These are phyloP conservation scores for Populus euphratica DNA, from an alignment of 345 rosid species.

Conservation along the genomic window DNA sequence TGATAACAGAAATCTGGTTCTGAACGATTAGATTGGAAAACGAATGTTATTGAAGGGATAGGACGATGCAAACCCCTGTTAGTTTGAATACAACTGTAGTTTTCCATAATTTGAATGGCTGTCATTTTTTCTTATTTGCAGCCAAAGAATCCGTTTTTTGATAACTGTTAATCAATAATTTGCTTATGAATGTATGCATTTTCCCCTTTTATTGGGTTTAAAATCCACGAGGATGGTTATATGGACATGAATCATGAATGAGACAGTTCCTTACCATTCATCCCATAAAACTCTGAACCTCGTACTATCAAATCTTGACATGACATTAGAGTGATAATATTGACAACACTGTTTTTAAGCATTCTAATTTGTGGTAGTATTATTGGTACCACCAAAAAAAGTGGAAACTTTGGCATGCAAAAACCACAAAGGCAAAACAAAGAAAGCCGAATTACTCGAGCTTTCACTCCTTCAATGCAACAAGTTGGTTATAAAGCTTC, in stretches of 20 bases:
- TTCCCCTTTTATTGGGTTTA: not conserved
- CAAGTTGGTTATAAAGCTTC: not conserved
- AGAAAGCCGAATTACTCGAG: conserved; percentile 10
- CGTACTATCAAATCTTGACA: not conserved
- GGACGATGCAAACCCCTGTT: not conserved
- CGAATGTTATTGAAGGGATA: not conserved
- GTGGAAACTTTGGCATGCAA: conserved; percentile 22
- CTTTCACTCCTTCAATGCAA: not conserved
- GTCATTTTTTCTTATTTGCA: not conserved
- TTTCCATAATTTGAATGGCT: not conserved
- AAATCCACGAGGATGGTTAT: not conserved
- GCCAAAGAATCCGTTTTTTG: too few species aligned
- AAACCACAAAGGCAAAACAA: conserved; percentile 33
- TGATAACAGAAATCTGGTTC: too few species aligned
- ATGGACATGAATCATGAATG: too few species aligned
- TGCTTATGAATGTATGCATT: not conserved
- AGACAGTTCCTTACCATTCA: not conserved
- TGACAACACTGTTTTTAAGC: not conserved
- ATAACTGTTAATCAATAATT: too few species aligned
- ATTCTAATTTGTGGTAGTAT: not conserved
- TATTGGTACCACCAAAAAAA: not conserved
- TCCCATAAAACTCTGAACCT: not conserved
- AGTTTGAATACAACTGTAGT: not conserved
- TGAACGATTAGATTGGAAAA: too few species aligned
- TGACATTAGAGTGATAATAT: not conserved